Evolutionary conservation across 371 early-diverging fungal species (phyloP).

Genomic region (Lichtheimia ornata): DNA sequence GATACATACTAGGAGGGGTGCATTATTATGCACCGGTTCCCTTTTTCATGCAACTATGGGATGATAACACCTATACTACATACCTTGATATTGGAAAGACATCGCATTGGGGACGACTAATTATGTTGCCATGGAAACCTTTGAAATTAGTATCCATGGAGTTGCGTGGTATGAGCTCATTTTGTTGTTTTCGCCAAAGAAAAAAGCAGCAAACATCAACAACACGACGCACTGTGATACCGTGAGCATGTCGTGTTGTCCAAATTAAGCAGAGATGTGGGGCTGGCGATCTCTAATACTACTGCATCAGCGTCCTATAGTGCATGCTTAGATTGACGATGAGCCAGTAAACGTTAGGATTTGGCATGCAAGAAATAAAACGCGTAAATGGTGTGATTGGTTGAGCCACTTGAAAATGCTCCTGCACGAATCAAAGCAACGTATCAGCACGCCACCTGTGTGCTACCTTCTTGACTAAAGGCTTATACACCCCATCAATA

Average conservation of each 20-base stretch:
- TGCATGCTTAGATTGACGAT: background rate
- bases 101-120: background rate
- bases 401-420: background rate
- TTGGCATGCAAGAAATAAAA: background rate
- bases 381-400: background rate
- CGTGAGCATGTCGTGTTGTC: background rate
- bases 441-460: slow-evolving; percentile 4
- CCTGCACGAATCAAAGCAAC: background rate
- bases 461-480: background rate
- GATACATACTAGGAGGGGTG: background rate
- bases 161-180: too few species aligned
- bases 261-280: background rate
- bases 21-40: background rate
- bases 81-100: background rate
- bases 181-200: too few species aligned
- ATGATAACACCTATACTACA: background rate
- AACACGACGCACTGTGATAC: too few species aligned
- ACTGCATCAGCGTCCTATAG: background rate
- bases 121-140: too few species aligned
- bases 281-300: too few species aligned
- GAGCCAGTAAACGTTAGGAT: background rate
- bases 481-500: too few species aligned
- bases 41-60: background rate
- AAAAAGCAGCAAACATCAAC: too few species aligned
- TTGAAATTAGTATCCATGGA: too few species aligned